phyloP scores from a whole-genome alignment of 73 alveolate species.

The Stentor coeruleus region DNA sequence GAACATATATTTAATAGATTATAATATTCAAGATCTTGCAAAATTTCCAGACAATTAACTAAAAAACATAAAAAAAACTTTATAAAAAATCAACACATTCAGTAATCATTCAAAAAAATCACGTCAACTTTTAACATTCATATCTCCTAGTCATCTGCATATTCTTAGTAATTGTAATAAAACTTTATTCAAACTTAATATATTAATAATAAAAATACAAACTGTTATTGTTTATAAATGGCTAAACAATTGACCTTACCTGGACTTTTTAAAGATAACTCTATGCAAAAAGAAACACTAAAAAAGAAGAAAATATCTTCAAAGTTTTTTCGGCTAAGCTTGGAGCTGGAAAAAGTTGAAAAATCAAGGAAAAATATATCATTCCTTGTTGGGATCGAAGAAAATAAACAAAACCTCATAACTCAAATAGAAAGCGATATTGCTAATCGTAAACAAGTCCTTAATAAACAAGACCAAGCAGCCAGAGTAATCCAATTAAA shows the following conservation, averaged over 20 bases:
- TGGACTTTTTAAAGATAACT: neutral
- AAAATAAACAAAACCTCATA: neutral
- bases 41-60: conserved; percentile 12
- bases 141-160: neutral
- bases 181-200: neutral
- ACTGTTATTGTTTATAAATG: no score
- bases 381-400: neutral
- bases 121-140: neutral
- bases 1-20: no score
- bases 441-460: neutral
- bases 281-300: neutral
- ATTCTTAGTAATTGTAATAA: neutral
- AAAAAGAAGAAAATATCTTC: neutral
- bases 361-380: neutral
- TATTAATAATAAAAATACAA: no score
- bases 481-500: neutral
- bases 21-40: no score
- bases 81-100: neutral
- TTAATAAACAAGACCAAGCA: neutral
- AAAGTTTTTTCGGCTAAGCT: neutral
- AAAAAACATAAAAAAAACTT: neutral
- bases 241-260: no score
- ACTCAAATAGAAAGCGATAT: neutral
- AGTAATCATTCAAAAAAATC: neutral
- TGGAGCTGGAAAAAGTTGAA: neutral